phyloP scores from a whole-genome alignment of 495 filamentous ascomycete species.

The Penicillium subrubescens region DNA sequence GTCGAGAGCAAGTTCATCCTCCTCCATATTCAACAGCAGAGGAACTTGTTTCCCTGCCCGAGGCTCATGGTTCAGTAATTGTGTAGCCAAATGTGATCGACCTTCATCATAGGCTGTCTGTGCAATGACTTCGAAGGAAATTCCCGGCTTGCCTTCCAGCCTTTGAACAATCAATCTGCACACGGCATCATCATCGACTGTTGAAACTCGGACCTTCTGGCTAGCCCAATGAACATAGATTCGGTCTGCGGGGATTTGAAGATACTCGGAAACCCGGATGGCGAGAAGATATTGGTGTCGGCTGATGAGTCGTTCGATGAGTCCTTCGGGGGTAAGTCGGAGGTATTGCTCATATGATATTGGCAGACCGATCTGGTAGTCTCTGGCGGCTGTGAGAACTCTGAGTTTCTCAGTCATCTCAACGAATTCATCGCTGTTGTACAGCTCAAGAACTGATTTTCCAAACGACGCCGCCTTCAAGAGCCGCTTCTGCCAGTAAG shows the following conservation, averaged over 20 bases:
- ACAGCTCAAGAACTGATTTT: constrained; percentile 94
- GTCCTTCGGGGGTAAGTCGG: constrained; percentile 82
- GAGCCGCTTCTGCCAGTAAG: constrained; percentile 91
- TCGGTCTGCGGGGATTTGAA: constrained; percentile 80
- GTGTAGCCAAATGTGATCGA: constrained; percentile 78
- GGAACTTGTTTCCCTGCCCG: constrained; percentile 94
- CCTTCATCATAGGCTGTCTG: constrained; percentile 96
- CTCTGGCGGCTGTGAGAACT: constrained; percentile 88
- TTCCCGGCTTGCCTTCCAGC: constrained; percentile 81
- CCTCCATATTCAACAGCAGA: constrained; percentile 91
- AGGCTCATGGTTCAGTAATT: constrained; percentile 90
- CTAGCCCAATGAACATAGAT: constrained; percentile 98
- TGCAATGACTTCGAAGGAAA: constrained; percentile 93
- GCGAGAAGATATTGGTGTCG: constrained; percentile 91
- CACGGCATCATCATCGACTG: constrained; percentile 84
- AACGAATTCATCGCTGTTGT: constrained; percentile 97
- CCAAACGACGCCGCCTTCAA: constrained; percentile 95
- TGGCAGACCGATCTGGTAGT: constrained; percentile 86
- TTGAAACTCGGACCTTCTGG: constrained; percentile 84
- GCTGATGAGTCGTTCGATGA: constrained; percentile 83
- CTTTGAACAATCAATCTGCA: constrained; percentile 86
- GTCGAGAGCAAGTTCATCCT: constrained; percentile 92
- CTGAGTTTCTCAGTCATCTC: constrained; percentile 95
- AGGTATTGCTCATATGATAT: constrained; percentile 91
- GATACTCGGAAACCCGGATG: constrained; percentile 83